Conservation (phyloP, 495 filamentous ascomycete species). For the Xylona heveae region DNA sequence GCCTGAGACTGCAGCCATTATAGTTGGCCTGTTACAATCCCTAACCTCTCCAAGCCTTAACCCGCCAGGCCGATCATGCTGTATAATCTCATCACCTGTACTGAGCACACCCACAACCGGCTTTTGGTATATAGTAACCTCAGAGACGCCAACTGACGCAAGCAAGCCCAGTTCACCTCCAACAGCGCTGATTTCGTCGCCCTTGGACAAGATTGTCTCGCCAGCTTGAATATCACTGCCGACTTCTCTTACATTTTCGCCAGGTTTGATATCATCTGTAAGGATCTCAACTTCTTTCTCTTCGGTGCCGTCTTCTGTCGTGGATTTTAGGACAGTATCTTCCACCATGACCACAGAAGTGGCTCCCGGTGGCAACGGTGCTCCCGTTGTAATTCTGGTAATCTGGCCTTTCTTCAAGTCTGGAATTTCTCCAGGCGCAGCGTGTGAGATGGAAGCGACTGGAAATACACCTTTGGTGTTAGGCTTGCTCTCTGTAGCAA, state of each 20-base stretch:
- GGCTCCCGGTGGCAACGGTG: conserved; percentile 71
- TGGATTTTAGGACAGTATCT: conserved; percentile 54
- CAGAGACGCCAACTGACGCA: conserved; percentile 56
- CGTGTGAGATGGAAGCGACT: conserved; percentile 72
- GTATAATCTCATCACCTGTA: conserved; percentile 86
- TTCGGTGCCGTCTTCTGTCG: conserved; percentile 61
- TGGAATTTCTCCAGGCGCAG: conserved; percentile 37
- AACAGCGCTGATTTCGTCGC: conserved; percentile 56
- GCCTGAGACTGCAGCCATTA: conserved; percentile 53
- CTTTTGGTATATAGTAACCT: conserved; percentile 54
- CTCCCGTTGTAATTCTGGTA: conserved; percentile 82
- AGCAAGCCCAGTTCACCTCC: conserved; percentile 84
- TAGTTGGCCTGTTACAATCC: conserved; percentile 76
- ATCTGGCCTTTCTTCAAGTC: conserved; percentile 52
- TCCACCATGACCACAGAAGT: conserved; percentile 96
- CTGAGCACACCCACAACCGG: conserved; percentile 76
- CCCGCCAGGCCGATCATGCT: conserved; percentile 38
- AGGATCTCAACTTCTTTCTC: conserved; percentile 75
- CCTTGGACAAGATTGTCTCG: conserved; percentile 45
- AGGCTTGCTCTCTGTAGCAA: conserved; percentile 29
- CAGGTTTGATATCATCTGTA: conserved; percentile 44
- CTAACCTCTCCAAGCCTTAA: conserved; percentile 67
- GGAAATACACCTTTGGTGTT: conserved; percentile 62
- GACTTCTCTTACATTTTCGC: conserved; percentile 79
- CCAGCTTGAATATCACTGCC: conserved; percentile 66